These are phyloP conservation scores for Phytophthora fragariae DNA, from an alignment of 352 stramenopile genomes.

Conservation along the genomic window DNA sequence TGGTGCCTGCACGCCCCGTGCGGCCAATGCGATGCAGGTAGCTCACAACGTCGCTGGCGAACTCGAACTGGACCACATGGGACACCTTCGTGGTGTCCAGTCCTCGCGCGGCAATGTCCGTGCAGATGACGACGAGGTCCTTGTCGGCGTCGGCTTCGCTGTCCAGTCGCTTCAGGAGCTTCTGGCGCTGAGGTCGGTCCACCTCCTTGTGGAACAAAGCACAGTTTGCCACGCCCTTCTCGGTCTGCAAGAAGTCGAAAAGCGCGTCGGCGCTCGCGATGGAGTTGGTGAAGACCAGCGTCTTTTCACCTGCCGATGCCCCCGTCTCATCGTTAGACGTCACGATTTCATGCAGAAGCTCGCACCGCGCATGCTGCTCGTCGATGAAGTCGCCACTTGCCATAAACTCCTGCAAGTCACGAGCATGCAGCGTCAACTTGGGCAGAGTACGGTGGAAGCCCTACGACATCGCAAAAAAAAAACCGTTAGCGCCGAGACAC, in stretches of 20 bases:
- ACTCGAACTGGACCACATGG: conserved; percentile 86
- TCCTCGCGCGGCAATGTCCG: conserved; percentile 78
- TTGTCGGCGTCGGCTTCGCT: conserved; percentile 35
- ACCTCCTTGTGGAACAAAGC: conserved; percentile 75
- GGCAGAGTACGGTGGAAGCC: conserved; percentile 78
- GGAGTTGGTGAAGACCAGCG: conserved; percentile 80
- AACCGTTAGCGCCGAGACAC: neutral
- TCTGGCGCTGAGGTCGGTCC: conserved; percentile 52
- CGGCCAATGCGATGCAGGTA: conserved; percentile 84
- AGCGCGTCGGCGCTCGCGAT: conserved; percentile 71
- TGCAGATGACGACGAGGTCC: conserved; percentile 69
- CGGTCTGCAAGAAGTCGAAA: conserved; percentile 55
- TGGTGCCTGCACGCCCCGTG: conserved; percentile 64
- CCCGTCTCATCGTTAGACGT: conserved; percentile 9
- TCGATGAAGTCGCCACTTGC: conserved; percentile 24
- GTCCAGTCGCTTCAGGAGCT: conserved; percentile 53
- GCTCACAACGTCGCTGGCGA: conserved; percentile 82
- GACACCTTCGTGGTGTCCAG: conserved; percentile 76
- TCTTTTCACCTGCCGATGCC: conserved; percentile 39
- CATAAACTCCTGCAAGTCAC: conserved; percentile 55
- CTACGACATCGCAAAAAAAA: conserved; percentile 25
- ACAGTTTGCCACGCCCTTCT: conserved; percentile 44
- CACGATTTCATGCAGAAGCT: conserved; percentile 65
- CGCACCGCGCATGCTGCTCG: conserved; percentile 41
- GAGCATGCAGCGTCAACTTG: conserved; percentile 47